phyloP scores from a whole-genome alignment of 208 protist species.

The Tritrichomonas musculus region DNA sequence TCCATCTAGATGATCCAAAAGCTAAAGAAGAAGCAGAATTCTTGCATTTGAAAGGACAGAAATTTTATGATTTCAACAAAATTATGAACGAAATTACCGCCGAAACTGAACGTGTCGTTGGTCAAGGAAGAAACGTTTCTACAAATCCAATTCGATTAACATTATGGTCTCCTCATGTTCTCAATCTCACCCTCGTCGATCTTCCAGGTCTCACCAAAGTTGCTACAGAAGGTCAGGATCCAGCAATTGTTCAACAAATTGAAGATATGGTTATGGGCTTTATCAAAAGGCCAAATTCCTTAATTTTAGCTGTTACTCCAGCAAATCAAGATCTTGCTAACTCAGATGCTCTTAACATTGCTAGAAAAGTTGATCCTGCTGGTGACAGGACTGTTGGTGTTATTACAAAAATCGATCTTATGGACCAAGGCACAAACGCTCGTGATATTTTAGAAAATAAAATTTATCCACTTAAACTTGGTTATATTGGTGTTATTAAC shows the following conservation, averaged over 20 bases:
- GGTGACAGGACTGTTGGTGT: conserved; percentile 28
- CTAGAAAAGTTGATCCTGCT: conserved; percentile 60
- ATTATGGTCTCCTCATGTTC: conserved; percentile 75
- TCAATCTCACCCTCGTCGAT: conserved; percentile 98
- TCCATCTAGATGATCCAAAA: conserved; percentile 44
- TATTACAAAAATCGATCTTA: conserved; percentile 28
- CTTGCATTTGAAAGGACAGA: conserved; percentile 66
- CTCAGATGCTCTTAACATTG: conserved; percentile 91
- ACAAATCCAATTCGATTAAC: conserved; percentile 89
- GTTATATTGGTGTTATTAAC: conserved; percentile 96
- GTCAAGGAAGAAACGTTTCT: conserved; percentile 67
- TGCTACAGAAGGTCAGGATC: conserved; percentile 89
- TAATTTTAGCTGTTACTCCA: conserved; percentile 92
- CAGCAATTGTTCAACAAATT: conserved; percentile 91
- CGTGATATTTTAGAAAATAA: conserved; percentile 84
- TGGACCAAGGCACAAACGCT: conserved; percentile 79
- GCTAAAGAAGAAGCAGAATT: conserved; percentile 67
- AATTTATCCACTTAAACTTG: conserved; percentile 77
- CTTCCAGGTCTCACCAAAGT: conserved; percentile 95
- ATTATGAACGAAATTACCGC: conserved; percentile 76
- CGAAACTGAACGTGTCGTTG: conserved; percentile 87
- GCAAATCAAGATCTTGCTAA: conserved; percentile 98
- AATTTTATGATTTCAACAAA: conserved; percentile 82
- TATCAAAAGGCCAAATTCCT: conserved; percentile 83
- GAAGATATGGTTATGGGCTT: conserved; percentile 89